A percentile compares a stretch with the other conserved stretches of the same genome.
Conservation (phyloP, 371 early-diverging fungal species). For the Blastocladiella emersonii region DNA sequence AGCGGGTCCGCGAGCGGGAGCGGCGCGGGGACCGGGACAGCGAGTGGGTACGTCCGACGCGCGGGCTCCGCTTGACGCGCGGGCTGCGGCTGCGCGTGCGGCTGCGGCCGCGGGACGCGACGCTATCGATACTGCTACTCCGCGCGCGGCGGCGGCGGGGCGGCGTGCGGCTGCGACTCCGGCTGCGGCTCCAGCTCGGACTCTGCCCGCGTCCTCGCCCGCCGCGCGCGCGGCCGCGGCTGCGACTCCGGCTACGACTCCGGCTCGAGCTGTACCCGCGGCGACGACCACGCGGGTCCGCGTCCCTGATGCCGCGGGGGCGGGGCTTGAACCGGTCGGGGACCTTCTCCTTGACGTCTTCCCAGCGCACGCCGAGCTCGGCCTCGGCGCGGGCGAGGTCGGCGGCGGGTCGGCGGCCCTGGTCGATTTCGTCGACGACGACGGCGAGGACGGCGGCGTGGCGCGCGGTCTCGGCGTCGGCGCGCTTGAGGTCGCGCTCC, state of each 20-base stretch:
- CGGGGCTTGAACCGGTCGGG: background rate
- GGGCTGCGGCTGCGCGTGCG: background rate
- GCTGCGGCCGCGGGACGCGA: no score
- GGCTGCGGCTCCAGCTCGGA: background rate
- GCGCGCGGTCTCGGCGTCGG: background rate
- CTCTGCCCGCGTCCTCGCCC: no score
- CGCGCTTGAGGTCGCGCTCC: constrained; percentile 6
- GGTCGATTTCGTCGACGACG: background rate
- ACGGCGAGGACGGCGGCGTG: background rate
- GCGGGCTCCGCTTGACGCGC: background rate
- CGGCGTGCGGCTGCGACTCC: background rate
- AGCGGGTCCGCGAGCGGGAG: no score
- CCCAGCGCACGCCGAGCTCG: background rate
- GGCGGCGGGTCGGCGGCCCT: background rate
- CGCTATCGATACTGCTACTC: no score
- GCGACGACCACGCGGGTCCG: no score
- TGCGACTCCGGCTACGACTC: no score
- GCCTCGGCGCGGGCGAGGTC: background rate
- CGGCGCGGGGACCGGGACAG: background rate
- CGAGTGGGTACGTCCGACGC: background rate
- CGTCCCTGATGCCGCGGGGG: no score
- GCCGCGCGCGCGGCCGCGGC: no score
- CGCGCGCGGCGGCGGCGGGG: no score
- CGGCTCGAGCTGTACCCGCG: no score
- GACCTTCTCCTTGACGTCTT: background rate